Evolutionary conservation across 805 yeast species (phyloP), one percentile per base, ranked within the genome.

Genomic region (Nakazawaea ernobii): DNA sequence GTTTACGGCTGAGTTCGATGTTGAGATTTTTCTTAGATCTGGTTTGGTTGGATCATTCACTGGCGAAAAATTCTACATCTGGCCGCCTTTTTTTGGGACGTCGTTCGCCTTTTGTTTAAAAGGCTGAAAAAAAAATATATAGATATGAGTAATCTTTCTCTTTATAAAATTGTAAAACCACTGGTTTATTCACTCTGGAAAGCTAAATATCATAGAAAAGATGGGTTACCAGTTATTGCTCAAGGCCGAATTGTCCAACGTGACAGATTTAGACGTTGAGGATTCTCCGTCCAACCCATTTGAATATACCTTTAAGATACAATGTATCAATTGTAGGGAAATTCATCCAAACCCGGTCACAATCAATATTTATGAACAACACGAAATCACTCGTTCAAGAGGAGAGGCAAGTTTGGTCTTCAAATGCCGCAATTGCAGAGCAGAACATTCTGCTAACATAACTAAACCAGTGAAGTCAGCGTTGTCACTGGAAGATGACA

Each of bases 321-420:
- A 75, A 55, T 92, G 99, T 62, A 82, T 84, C 1, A 73, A 76
- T 35, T 92, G 99, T 66, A 78, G 91, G 52, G 95, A 87, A 52
- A 65, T 62, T 7, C 95, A 92, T 62, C 77, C 76, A 17, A 86
- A 89, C 55, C 78, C 79, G 13, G 76, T 89, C 28, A 70, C 77
- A 24, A 80, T 91, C 58, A 85, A 86, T 62, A 66, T 79, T 48
- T 77, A 74, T 53, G 96, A 84, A 53, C 64, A 69, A 43, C 80
- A 80, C 61, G 86, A 81, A 26, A 69, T 88, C 26, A 62, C 75
- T 1, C 89, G 87, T 0, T 78, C 91, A 38, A 75, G 82, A 51
- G 97, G 97, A 11, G 87, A 82, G 51, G 95, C 96, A 7, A 86
- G 82, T 52, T 87, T 90, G 59, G 82, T 84, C 3, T 82, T 86